Conservation (phyloP, 1,284 basidiomycete genomes). For the Coniferiporia sulphurascens region DNA sequence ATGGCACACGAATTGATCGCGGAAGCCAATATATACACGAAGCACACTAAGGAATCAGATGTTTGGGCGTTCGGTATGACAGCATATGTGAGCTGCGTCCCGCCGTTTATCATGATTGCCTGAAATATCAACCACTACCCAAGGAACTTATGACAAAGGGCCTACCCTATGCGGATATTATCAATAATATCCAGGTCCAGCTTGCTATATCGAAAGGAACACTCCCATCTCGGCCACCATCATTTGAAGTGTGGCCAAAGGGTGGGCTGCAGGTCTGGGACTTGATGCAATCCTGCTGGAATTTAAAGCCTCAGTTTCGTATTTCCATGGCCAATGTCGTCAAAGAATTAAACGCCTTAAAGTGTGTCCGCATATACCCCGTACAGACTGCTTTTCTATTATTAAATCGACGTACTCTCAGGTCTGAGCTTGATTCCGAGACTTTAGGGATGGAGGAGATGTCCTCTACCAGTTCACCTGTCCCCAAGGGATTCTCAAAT, state of each 20-base stretch:
- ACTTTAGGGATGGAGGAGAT: too few relatives aligned
- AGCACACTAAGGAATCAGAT: conserved; percentile 3
- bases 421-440: too few relatives aligned
- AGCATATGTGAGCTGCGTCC: neutral
- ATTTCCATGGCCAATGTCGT: neutral
- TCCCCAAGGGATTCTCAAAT: too few relatives aligned
- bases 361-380: too few relatives aligned
- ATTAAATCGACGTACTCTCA: too few relatives aligned
- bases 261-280: neutral
- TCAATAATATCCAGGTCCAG: neutral
- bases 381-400: too few relatives aligned
- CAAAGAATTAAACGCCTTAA: too few relatives aligned
- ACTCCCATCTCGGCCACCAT: neutral
- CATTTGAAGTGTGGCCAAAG: neutral
- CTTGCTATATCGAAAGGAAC: neutral
- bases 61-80: conserved; percentile 17
- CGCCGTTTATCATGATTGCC: neutral
- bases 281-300: neutral
- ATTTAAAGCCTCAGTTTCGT: neutral
- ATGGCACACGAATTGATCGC: neutral
- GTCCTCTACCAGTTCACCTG: too few relatives aligned
- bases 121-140: neutral
- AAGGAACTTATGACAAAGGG: conserved; percentile 4
- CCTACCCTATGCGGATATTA: neutral
- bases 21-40: neutral